phyloP scores from a whole-genome alignment of 2,329 filamentous ascomycete genomes.

The Raffaelea albimanens region DNA sequence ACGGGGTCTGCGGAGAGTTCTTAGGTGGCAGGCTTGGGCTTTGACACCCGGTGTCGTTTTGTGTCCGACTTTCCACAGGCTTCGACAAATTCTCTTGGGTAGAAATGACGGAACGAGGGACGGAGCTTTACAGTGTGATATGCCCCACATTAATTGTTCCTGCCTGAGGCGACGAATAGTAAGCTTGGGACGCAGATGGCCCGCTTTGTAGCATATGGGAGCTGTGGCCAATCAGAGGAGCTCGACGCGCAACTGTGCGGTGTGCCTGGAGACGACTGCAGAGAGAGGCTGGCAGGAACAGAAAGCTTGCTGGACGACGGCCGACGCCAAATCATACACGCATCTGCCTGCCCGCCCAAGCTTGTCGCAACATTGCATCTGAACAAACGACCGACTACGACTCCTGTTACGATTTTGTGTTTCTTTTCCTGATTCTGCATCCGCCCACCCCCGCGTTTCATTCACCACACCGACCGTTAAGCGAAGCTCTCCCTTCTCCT shows the following conservation, averaged over 20 bases:
- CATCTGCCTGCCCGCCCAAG: not conserved
- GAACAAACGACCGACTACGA: not conserved
- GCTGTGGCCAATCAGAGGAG: constrained; percentile 14
- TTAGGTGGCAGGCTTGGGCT: no score
- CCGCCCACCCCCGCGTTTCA: no score
- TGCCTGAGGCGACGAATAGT: not conserved
- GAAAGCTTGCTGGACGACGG: not conserved
- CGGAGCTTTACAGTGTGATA: no score
- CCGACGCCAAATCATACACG: not conserved
- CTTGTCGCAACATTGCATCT: not conserved
- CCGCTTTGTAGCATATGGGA: constrained; percentile 4
- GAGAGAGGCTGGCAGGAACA: not conserved
- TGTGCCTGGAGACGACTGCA: constrained; percentile 14
- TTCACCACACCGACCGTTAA: no score
- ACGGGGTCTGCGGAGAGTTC: no score
- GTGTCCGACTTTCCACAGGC: not conserved
- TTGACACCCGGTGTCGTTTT: no score
- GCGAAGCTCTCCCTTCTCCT: not conserved
- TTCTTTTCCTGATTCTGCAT: no score
- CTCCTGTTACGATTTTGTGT: not conserved
- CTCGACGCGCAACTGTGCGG: constrained; percentile 17
- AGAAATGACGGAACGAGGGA: no score
- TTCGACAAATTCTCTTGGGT: not conserved
- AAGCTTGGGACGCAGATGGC: not conserved
- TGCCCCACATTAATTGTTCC: not conserved